Evolutionary conservation across 257 asterid species (phyloP), one percentile per base, ranked within the genome.

Genomic region (Echium plantagineum): DNA sequence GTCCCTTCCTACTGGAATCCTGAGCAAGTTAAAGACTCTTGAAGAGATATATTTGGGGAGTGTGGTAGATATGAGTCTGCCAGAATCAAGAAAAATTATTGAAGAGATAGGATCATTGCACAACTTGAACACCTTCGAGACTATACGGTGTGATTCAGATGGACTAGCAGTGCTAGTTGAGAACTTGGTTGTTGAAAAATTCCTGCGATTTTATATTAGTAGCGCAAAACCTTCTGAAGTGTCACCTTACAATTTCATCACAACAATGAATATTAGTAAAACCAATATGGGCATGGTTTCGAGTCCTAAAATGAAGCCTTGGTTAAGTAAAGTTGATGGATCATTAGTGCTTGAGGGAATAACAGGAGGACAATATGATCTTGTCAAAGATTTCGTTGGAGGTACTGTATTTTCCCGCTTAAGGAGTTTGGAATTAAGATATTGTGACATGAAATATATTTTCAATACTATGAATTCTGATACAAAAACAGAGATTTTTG

Each of bases 1-100:
- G 7, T 35, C 54, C 24, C 22, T 63, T 63, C 54, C 61, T 21
- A 21, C 13, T 18, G 65, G 61, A 16, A 46, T 57, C 60, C 22
- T 69, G 53, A n/a, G 17, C 9, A n/a, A 6, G 3, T 30, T 69
- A 54, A 15, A 4, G 35, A 65, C n/a, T 21, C 63, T 69, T 16
- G 74, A 69, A 57, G 74, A 69, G 15, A 31, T 69, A 19, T 60
- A 59, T 21, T 16, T 64, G 55, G 31, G 60, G 10, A 6, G 0
- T 21, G 4, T 13, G 26, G 55, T 6, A 7, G 55, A 18, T 2
- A 61, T 5, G 13, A 28, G 9, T 7, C 46, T 7, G 9, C 13
- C 46, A 5, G 13, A 35, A 35, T 9, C 13, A 7, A 7, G 9
- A 7, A 13, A 3, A 4, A 35, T 35, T 35, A 35, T 9, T 35